Evolutionary conservation across 1,284 basidiomycete species (phyloP).

Genomic region (Neotropicomus parvogracilis): DNA sequence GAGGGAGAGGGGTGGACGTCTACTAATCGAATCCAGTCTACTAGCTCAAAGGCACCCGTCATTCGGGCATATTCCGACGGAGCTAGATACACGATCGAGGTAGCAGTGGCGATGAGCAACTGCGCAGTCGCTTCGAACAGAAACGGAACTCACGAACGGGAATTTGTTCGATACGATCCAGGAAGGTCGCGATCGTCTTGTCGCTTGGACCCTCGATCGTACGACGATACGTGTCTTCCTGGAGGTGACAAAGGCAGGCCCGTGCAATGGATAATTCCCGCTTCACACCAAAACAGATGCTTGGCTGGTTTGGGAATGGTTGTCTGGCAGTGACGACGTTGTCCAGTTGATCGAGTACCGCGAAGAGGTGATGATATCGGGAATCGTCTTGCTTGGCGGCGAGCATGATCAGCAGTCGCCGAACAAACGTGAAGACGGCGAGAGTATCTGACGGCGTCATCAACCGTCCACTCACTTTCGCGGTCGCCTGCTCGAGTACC

Average conservation of each 20-base stretch:
- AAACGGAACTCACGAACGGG: conserved; percentile 39
- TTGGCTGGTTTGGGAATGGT: conserved; percentile 35
- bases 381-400: conserved; percentile 46
- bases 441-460: conserved; percentile 60
- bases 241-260: conserved; percentile 33
- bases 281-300: conserved; percentile 43
- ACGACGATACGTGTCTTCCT: conserved; percentile 8
- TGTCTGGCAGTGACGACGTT: conserved; percentile 21
- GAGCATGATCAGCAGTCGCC: conserved; percentile 58
- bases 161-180: conserved; percentile 41
- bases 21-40: conserved; percentile 57
- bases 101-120: background rate
- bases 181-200: conserved; percentile 36
- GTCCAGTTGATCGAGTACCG: conserved; percentile 40
- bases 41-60: conserved; percentile 47
- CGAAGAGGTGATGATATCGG: conserved; percentile 36
- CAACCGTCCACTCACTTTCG: conserved; percentile 53
- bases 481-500: conserved; percentile 69
- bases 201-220: conserved; percentile 7
- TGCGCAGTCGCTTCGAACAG: background rate
- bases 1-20: conserved; percentile 33
- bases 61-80: conserved; percentile 31
- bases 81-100: conserved; percentile 30
- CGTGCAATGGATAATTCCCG: conserved; percentile 43
- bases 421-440: conserved; percentile 57